phyloP scores from a whole-genome alignment of 2,329 filamentous ascomycete species.

The Neofusicoccum sp. region DNA sequence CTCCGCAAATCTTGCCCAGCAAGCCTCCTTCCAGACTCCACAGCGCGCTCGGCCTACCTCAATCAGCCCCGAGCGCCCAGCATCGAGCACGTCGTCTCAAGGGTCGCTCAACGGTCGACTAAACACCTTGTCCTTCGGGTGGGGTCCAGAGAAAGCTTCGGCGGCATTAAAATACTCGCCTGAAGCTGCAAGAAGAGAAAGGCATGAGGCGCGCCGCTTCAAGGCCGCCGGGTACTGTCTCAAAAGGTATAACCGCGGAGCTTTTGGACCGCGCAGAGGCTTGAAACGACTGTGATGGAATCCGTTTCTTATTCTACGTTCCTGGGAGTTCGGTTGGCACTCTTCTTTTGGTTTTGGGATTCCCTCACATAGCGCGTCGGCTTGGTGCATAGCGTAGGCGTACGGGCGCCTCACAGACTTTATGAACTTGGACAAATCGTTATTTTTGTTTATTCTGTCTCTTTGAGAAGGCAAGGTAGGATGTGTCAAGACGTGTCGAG shows the following conservation, averaged over 20 bases:
- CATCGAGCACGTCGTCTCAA: constrained; percentile 31
- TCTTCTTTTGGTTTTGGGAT: background rate
- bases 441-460: background rate
- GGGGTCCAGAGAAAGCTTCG: constrained; percentile 23
- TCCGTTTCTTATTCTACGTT: background rate
- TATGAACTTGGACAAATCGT: background rate
- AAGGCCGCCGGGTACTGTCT: constrained; percentile 33
- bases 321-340: background rate
- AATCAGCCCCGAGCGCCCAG: constrained; percentile 24
- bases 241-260: constrained; percentile 35
- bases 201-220: constrained; percentile 36
- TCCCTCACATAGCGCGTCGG: background rate
- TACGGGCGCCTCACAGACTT: background rate
- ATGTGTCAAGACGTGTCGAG: no score
- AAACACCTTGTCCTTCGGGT: constrained; percentile 19
- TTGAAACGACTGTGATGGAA: constrained; percentile 30
- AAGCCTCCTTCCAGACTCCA: constrained; percentile 24
- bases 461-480: background rate
- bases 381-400: constrained; percentile 14
- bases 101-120: constrained; percentile 27
- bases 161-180: constrained; percentile 28
- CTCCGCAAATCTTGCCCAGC: constrained; percentile 18
- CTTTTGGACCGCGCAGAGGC: constrained; percentile 37
- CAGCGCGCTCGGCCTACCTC: constrained; percentile 28
- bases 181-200: constrained; percentile 29